Evolutionary conservation across 495 filamentous ascomycete genomes (phyloP), one percentile per base, ranked within the genome.

Genomic region (Darksidea phi): DNA sequence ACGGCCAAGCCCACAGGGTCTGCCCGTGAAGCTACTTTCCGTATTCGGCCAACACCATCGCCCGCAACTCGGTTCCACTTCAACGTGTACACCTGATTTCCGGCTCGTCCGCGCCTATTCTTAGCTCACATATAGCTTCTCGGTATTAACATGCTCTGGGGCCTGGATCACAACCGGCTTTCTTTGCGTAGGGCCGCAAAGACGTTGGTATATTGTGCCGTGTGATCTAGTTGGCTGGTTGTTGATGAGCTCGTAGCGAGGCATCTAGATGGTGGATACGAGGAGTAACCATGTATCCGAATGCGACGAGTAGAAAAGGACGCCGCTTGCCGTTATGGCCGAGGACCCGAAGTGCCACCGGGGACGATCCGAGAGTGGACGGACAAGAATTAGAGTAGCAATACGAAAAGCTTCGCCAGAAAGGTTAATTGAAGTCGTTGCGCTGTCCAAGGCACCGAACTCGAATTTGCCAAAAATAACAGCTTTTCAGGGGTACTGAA

Each of bases 331-430:
- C 43, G 28, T 45, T 43, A 41, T 26, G 47, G 23, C 57, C 48
- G 48, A 21, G 20, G 47, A 60, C 52, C 37, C 18, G 13, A 48
- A 15, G n/a, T n/a, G 43, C 21, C 43, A 12, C 18, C 46, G 13
- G 13, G 26, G 11, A 24, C 17, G 17, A 32, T 26, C 45, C 43
- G 48, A 59, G 57, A 20, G 26, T 11, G 26, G 26, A 17, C 24
- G 34, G 38, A 37, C 23, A 50, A 37, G 20, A n/a, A 11, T 25
- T 54, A 64, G 32, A 64, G 61, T 59, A 47, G 11, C 4, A 52
- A 66, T 66, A 66, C 63, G 63, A 66, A 48, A 66, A 66, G 63
- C 63, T 66, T 61, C 43, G 57, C 41, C 28, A 11, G 42, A 37
- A 56, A 60, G 42, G 49, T 56, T 60, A 52, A 66, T 66, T 60